Base-by-base conservation (phyloP, 2,329 filamentous ascomycete genomes). In the Apiospora kogelbergensis region DNA sequence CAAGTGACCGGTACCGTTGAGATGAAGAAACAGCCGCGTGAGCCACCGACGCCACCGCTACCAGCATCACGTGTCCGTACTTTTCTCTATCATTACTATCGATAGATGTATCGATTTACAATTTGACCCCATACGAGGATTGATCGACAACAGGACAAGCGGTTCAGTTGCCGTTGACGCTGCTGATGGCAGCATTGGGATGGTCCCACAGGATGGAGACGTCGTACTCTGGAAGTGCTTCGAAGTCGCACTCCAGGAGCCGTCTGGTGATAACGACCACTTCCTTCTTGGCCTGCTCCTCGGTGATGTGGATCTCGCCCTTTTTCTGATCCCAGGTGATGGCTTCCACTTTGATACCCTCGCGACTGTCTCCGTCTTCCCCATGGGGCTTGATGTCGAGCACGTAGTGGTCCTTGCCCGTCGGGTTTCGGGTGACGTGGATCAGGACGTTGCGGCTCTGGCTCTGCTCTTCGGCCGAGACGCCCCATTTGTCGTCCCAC, bases 281-380 rank as follows among this genome's bases (percentile, higher is more conserved):
- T 65, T 71, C 70, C 65, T 69, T 70, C 68, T 71, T 63, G 30
- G 68, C 71, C 67, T 72, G 68, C 65, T 71, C 68, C 24, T 68
- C 70, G 10, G 63, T 65, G 63, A 65, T 68, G 60, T 44, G 70
- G 33, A 70, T 67, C 22, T 67, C 65, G 67, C 70, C 69, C 11
- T 69, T 66, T 66, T 71, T n/a, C n/a, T n/a, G n/a, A n/a, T n/a
- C 70, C 70, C 71, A 72, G 22, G 71, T 71, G 40, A 72, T 72
- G 46, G 68, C 63, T 67, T 70, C n/a, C 65, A 71, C 37, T 60
- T 67, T 68, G 42, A 68, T 67, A 63, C 44, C 44, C 20, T 7
- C 30, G 30, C 33, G 20, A 15, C 41, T 46, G 33, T 63, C 42
- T 10, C n/a, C n/a, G n/a, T 26, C 68, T 26, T 45, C n/a, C 9